Base-by-base conservation (phyloP, 2,329 filamentous ascomycete species). In the Erysiphe neolycopersici region DNA sequence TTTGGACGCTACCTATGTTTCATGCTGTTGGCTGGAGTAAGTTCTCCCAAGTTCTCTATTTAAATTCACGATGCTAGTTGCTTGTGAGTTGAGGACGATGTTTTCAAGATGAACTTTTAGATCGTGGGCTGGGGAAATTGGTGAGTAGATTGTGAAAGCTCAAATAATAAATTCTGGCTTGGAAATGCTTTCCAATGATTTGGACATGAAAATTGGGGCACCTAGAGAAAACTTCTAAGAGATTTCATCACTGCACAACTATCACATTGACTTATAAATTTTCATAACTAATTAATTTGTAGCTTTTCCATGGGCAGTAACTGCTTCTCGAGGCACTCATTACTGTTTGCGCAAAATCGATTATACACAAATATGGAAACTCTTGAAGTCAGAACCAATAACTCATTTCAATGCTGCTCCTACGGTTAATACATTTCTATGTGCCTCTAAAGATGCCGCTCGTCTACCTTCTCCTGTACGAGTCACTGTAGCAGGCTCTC, bases 341-440 rank as follows among this genome's bases (percentile, higher is more conserved):
- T 84, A 93, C 57, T 94, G 85, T 54, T 65, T 98, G 16, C 72
- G 89, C 47, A 95, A 93, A 64, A 82, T 98, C 50, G 84, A 95
- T 60, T 98, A 98, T 56, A 73, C 81, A 0, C 66, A 87, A 46
- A 92, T 98, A 47, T 98, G 89, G 89, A 70, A 71, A 41, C 62
- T 98, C 4, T 63, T 98, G 31, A 91, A 84, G 54, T 71, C 83
- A 43, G 81, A 95, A 59, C 66, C 71, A 6, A 79, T 98, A 49
- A 95, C 84, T 0, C 89, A 98, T 60, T 95, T 91, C 63, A 92
- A 87, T 55, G 87, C 87, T 0, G 89, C 87, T 0, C 89, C 89
- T 0, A 98, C 89, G 0, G 89, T 98, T 43, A 95, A 95, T 58
- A 98, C 87, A 0, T 63, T 95, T 0, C 71, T 98, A 2, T 93